A percentile compares a stretch with the other conserved stretches of the same genome.
phyloP scores from a whole-genome alignment of 177 flowering plant species.

The Telopea speciosissima region DNA sequence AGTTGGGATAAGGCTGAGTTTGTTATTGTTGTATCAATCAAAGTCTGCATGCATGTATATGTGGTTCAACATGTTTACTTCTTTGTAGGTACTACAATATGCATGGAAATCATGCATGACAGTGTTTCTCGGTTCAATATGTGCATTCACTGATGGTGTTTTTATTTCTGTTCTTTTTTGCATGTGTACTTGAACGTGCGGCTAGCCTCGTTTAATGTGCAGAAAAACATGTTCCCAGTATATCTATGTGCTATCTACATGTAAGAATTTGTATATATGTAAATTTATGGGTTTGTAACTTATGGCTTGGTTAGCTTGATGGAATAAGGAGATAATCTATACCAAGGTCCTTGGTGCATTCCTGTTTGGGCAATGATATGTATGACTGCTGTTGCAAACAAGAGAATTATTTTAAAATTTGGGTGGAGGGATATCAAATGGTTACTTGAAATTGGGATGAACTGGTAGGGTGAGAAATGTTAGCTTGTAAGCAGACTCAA shows the following conservation, averaged over 20 bases:
- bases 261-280: neutral
- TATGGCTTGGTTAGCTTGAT: neutral
- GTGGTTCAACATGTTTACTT: neutral
- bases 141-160: neutral
- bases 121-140: neutral
- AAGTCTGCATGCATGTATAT: neutral
- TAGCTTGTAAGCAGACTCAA: neutral
- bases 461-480: neutral
- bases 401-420: neutral
- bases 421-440: neutral
- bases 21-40: too few species aligned
- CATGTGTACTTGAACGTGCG: neutral
- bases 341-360: neutral
- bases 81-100: neutral
- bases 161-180: neutral
- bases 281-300: neutral
- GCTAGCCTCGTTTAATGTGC: neutral
- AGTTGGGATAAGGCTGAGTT: too few species aligned
- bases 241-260: neutral
- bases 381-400: neutral
- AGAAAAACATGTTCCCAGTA: neutral
- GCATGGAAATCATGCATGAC: conserved; percentile 1
- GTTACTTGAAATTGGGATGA: neutral
- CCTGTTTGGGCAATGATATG: neutral
- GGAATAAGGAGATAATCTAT: neutral